Base-by-base conservation (phyloP, 257 asterid species). In the Verbena officinalis region DNA sequence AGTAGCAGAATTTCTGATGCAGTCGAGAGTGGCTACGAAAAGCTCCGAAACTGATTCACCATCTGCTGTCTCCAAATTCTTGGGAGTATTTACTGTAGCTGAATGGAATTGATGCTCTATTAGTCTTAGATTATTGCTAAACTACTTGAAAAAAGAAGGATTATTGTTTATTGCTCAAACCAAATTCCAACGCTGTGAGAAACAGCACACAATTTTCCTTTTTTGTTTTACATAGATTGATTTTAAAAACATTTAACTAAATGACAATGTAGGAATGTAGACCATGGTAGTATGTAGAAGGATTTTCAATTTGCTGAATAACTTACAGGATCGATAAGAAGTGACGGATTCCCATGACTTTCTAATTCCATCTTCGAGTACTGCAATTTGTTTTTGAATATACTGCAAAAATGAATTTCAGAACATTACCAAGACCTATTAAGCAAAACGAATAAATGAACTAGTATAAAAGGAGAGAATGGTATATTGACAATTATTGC, bases 1-100 rank as follows among this genome's bases (percentile, higher is more conserved):
- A 71, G 85, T 80, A 63, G 97, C 90, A 65, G 91, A 82, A 61
- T 81, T 94, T 65, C 76, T 77, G 71, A 88, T 84, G 89, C 97
- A 86, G 69, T 94, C 96, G 75, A 94, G 80, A 23, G 97, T 94
- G 55, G 99, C 97, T 59, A 81, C 90, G 42, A 90, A 90, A 67
- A 94, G 96, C 80, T 90, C 97, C 73, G 90, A 89, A 72, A 88
- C 89, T 63, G 97, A 77, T 75, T 94, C 96, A 50, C 67, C 75
- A 64, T 80, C 82, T 60, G 64, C 57, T 74, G 86, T 69, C 66
- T 82, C 82, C 49, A 64, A 72, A 67, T 78, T 68, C 69, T 63
- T 80, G 14, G 76, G 64, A 63, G 71, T 56, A 12, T 64, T 63
- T 53, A 74, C 83, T 73, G 71, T 77, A 33, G 85, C 96, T 84